These are phyloP conservation scores for Thermomyces lanuginosus DNA, from an alignment of 2,329 filamentous ascomycete genomes.

Conservation along the genomic window DNA sequence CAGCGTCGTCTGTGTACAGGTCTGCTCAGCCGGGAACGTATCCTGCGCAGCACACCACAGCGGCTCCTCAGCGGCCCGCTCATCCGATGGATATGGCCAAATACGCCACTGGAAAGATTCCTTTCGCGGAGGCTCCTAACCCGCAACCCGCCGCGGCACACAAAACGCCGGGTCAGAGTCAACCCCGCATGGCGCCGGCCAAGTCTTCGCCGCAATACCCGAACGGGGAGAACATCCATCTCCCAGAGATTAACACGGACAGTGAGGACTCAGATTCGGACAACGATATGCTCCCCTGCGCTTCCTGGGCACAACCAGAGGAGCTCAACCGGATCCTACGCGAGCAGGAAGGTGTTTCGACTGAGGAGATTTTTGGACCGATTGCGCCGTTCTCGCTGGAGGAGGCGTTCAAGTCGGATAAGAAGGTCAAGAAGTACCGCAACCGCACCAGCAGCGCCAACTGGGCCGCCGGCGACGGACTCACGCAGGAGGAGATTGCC, in stretches of 20 bases:
- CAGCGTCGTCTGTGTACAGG: slow-evolving; percentile 21
- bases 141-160: slow-evolving; percentile 33
- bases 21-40: slow-evolving; percentile 11
- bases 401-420: slow-evolving; percentile 83
- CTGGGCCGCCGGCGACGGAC: slow-evolving; percentile 65
- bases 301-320: slow-evolving; percentile 79
- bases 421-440: slow-evolving; percentile 77
- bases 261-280: slow-evolving; percentile 71
- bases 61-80: slow-evolving; percentile 42
- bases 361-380: slow-evolving; percentile 85
- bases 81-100: slow-evolving; percentile 75
- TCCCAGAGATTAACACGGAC: slow-evolving; percentile 91
- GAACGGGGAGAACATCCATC: slow-evolving; percentile 75
- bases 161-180: slow-evolving; percentile 43
- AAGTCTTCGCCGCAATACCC: slow-evolving; percentile 70
- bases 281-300: slow-evolving; percentile 44
- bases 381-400: slow-evolving; percentile 85
- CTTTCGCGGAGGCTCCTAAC: slow-evolving; percentile 57
- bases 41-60: slow-evolving; percentile 40
- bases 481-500: slow-evolving; percentile 76
- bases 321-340: slow-evolving; percentile 60
- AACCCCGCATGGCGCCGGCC: slow-evolving; percentile 21
- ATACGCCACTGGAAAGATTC: slow-evolving; percentile 73
- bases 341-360: slow-evolving; percentile 53
- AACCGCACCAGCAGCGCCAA: slow-evolving; percentile 86